Evolutionary conservation across 176 grass and related monocot species (phyloP).

Genomic region (Paspalum vaginatum): DNA sequence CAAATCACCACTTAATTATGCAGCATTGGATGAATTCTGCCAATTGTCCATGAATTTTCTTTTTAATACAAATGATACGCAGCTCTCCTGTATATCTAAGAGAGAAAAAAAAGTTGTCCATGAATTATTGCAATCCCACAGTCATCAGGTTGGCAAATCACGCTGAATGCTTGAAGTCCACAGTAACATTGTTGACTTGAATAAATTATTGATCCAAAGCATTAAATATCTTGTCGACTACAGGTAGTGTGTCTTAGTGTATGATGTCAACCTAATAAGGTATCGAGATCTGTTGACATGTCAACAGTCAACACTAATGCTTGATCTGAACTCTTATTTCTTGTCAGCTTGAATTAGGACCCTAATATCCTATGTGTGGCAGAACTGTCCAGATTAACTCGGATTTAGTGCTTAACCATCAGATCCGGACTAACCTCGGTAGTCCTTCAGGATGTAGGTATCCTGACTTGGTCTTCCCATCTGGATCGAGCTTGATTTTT

Average conservation of each 20-base stretch:
- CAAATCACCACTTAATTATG: neutral
- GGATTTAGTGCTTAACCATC: too few relatives aligned
- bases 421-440: too few relatives aligned
- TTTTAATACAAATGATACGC: too few relatives aligned
- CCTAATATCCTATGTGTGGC: too few relatives aligned
- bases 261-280: slow-evolving; percentile 36
- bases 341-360: neutral
- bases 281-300: slow-evolving; percentile 8
- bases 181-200: slow-evolving; percentile 45
- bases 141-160: slow-evolving; percentile 15
- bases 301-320: slow-evolving; percentile 11
- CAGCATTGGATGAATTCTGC: slow-evolving; percentile 20
- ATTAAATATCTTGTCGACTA: slow-evolving; percentile 18
- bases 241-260: slow-evolving; percentile 21
- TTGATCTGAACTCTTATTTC: slow-evolving; percentile 34
- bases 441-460: too few relatives aligned
- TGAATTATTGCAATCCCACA: slow-evolving; percentile 16
- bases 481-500: too few relatives aligned
- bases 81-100: too few relatives aligned
- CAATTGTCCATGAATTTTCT: slow-evolving; percentile 29
- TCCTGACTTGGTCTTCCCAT: too few relatives aligned
- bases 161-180: slow-evolving; percentile 40
- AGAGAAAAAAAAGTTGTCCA: too few relatives aligned
- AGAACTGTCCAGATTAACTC: too few relatives aligned
- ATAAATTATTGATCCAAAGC: slow-evolving; percentile 25